Evolutionary conservation across 441 rosid genomes (phyloP), one percentile per base, ranked within the genome.

Genomic region (Erodium moschatum): DNA sequence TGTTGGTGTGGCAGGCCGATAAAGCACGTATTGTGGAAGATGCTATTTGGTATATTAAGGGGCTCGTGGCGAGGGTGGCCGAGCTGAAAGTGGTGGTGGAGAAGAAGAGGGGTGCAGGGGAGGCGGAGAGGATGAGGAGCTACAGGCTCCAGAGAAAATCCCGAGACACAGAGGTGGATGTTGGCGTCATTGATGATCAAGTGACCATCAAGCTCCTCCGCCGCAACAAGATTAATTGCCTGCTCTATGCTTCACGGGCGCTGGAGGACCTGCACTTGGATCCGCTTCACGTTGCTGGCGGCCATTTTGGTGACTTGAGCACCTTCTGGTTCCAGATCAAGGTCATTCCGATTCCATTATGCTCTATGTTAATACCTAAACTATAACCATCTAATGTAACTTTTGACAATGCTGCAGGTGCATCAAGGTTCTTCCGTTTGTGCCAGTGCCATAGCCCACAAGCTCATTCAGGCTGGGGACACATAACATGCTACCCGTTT

Each of bases 91-190:
- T 0, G 15, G 15, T 46, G 52, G 15, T 46, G 42, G 42, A 38
- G 10, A 38, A 38, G 42, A 38, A 38, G 42, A 38, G 5, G 38
- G 5, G 38, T 2, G 38, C 2, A 33, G 38, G 31, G 1, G n/a
- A n/a, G n/a, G n/a, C n/a, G n/a, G n/a, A n/a, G n/a, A n/a, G n/a
- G n/a, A 24, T 24, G 27, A 24, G 27, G 27, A 54, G 68, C 73
- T 88, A 97, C 61, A 88, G 96, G 96, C 85, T 89, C 13, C 89
- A 91, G 74, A 86, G 92, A 78, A 91, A 89, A 76, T 86, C 97
- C 0, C 89, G 85, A 80, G 89, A 83, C 44, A 82, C 88, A 0
- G 94, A 91, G 78, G 91, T 89, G 0, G 97, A 91, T 76, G 97
- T 94, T 58, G 85, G 94, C 64, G 80, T 91, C n/a, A 71, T 89